phyloP scores from a whole-genome alignment of 2,329 filamentous ascomycete genomes.

The Verticillium tricorpus region DNA sequence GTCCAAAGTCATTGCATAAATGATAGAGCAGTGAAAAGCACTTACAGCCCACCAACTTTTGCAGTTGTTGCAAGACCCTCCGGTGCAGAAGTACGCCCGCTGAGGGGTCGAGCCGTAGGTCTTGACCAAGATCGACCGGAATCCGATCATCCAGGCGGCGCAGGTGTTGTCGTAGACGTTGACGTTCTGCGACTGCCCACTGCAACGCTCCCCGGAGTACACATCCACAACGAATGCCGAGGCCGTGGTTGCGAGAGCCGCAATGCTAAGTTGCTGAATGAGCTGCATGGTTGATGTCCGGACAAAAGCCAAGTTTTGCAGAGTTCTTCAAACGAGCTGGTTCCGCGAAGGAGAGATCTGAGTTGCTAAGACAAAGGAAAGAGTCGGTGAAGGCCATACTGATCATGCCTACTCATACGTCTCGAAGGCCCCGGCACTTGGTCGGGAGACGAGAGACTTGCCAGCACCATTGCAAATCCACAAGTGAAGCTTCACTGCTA shows the following conservation, averaged over 20 bases:
- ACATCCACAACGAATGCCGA: not conserved
- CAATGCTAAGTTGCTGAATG: not conserved
- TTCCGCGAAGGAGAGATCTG: too few species aligned
- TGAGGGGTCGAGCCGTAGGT: not conserved
- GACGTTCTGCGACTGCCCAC: not conserved
- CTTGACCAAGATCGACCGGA: not conserved
- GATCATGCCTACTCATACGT: too few species aligned
- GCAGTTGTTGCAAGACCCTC: not conserved
- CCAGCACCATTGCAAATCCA: too few species aligned
- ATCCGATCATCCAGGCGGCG: not conserved
- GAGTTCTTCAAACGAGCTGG: too few species aligned
- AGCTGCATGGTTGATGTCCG: not conserved
- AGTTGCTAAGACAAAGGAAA: too few species aligned
- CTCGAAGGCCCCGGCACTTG: too few species aligned
- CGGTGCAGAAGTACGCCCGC: not conserved
- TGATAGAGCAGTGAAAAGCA: not conserved
- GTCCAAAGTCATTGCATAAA: too few species aligned
- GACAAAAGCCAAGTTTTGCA: too few species aligned
- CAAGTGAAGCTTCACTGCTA: too few species aligned
- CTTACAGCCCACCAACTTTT: not conserved
- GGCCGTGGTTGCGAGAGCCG: not conserved
- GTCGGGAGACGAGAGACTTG: too few species aligned
- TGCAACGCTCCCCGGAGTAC: not conserved
- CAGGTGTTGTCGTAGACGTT: not conserved
- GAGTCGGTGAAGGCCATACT: too few species aligned